Conservation (phyloP, 2,329 filamentous ascomycete genomes). For the Hymenoscyphus fructigenus region DNA sequence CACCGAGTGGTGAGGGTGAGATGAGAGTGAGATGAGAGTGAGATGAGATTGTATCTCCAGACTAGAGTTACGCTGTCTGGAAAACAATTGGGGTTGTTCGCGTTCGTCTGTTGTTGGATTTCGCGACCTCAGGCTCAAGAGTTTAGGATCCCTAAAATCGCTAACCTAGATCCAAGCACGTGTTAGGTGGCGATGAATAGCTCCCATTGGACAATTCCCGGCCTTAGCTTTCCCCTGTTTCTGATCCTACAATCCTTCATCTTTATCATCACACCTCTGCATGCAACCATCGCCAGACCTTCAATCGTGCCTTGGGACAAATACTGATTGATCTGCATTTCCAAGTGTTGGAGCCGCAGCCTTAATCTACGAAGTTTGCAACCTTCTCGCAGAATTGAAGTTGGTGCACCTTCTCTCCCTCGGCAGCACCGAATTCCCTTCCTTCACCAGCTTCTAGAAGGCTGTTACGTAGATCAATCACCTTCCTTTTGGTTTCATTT, state of each 20-base stretch:
- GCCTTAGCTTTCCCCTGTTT: background rate
- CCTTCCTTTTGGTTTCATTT: background rate
- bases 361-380: background rate
- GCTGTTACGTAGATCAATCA: background rate
- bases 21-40: background rate
- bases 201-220: background rate
- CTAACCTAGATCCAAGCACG: background rate
- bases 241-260: slow-evolving; percentile 3
- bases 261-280: background rate
- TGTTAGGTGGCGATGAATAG: background rate
- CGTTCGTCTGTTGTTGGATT: background rate
- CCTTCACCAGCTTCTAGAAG: background rate
- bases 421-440: background rate
- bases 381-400: background rate
- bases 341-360: background rate
- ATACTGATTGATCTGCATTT: background rate
- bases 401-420: no score
- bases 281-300: background rate
- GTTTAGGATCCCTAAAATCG: background rate
- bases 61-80: background rate
- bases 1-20: background rate
- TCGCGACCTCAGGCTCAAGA: background rate
- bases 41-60: background rate
- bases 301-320: background rate
- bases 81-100: background rate